phyloP scores from a whole-genome alignment of 1,284 basidiomycete species.

The Austroboletus rostrupii region DNA sequence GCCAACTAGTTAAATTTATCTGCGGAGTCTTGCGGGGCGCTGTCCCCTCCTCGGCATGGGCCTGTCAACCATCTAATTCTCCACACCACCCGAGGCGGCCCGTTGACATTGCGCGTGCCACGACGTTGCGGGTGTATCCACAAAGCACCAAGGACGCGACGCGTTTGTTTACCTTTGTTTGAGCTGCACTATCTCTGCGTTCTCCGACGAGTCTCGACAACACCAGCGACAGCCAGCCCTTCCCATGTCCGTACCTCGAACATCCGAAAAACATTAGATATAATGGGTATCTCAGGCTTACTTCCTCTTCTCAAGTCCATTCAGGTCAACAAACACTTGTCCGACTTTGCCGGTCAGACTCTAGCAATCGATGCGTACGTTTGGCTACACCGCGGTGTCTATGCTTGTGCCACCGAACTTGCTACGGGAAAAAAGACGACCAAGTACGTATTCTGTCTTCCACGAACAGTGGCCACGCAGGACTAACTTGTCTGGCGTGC shows the following conservation, averaged over 20 bases:
- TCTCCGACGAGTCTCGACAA: not conserved
- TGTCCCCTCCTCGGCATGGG: no score
- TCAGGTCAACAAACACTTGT: constrained; percentile 73
- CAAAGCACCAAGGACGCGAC: no score
- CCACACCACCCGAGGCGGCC: no score
- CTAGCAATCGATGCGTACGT: constrained; percentile 89
- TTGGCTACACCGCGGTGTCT: constrained; percentile 95
- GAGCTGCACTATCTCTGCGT: not conserved
- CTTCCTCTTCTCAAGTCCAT: constrained; percentile 91
- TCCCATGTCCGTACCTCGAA: constrained; percentile 1
- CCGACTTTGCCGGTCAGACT: constrained; percentile 78
- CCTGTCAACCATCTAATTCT: no score
- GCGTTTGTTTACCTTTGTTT: constrained; percentile 31
- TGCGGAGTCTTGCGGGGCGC: no score
- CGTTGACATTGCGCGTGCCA: no score
- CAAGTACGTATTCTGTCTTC: constrained; percentile 53
- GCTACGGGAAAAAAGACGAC: constrained; percentile 81
- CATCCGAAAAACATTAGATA: not conserved
- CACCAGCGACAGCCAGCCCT: not conserved
- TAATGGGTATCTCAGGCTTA: constrained; percentile 93
- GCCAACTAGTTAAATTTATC: not conserved
- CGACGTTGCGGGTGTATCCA: no score
- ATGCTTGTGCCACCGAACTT: constrained; percentile 87
- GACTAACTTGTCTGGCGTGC: constrained; percentile 6
- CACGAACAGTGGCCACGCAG: not conserved